These are phyloP conservation scores for Cladosporium velox DNA, from an alignment of 2,329 filamentous ascomycete genomes.

Conservation along the genomic window DNA sequence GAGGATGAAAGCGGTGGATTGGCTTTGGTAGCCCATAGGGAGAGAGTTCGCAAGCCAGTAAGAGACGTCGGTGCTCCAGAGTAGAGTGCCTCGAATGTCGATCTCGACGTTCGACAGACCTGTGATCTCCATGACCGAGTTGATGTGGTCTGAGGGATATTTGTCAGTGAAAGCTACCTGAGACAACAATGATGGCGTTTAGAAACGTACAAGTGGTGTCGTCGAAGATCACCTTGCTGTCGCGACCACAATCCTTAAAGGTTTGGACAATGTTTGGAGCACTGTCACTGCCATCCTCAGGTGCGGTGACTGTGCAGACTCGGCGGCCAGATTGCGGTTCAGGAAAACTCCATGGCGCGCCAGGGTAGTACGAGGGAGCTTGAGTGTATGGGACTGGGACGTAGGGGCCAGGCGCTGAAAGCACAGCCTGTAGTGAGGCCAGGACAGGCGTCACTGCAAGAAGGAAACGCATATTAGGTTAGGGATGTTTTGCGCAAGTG, in stretches of 20 bases:
- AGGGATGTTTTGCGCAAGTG: neutral
- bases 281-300: slow-evolving; percentile 43
- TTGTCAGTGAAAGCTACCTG: neutral
- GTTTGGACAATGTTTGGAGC: slow-evolving; percentile 55
- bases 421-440: neutral
- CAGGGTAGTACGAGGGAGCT: slow-evolving; percentile 19
- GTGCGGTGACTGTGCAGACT: slow-evolving; percentile 15
- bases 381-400: slow-evolving; percentile 14
- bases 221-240: slow-evolving; percentile 54
- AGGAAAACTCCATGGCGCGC: slow-evolving; percentile 17
- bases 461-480: slow-evolving; percentile 6
- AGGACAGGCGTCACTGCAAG: neutral
- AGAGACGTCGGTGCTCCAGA: slow-evolving; percentile 46
- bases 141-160: slow-evolving; percentile 39
- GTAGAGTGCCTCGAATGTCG: slow-evolving; percentile 51
- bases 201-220: slow-evolving; percentile 46
- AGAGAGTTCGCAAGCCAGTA: slow-evolving; percentile 58
- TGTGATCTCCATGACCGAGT: slow-evolving; percentile 53
- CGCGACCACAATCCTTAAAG: slow-evolving; percentile 52
- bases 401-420: neutral
- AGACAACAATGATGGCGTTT: neutral
- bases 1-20: slow-evolving; percentile 57
- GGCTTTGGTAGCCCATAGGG: slow-evolving; percentile 57
- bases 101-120: slow-evolving; percentile 51
- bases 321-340: neutral